Conservation (phyloP, 768 basidiomycete genomes). For the Boletus rufocinnamomeus region DNA sequence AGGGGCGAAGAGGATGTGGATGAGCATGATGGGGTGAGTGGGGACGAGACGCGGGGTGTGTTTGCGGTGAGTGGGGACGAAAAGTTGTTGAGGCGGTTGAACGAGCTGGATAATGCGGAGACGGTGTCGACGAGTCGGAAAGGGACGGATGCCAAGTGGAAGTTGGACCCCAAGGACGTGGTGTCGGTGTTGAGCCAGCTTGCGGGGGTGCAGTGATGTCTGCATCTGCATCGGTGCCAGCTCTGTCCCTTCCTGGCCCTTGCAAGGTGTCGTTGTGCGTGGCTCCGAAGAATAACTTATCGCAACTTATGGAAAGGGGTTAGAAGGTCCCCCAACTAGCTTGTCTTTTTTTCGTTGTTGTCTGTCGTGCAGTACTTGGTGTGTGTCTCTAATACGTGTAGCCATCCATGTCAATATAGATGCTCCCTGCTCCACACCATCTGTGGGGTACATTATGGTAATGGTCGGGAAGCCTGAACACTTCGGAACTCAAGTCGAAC, state of each 20-base stretch:
- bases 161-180: constrained; percentile 42
- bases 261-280: too few species aligned
- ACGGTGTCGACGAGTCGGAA: constrained; percentile 70
- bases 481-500: too few species aligned
- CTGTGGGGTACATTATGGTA: too few species aligned
- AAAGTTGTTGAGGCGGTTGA: constrained; percentile 72
- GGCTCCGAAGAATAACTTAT: neutral
- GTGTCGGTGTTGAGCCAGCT: constrained; percentile 32
- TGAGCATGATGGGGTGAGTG: constrained; percentile 30
- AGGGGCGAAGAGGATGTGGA: neutral
- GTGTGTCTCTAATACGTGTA: too few species aligned
- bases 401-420: too few species aligned
- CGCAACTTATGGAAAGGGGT: neutral
- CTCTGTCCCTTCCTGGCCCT: too few species aligned
- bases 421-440: too few species aligned
- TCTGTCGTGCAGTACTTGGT: too few species aligned
- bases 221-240: neutral
- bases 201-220: constrained; percentile 3
- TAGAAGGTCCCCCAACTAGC: neutral
- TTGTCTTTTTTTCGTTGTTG: too few species aligned
- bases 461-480: too few species aligned
- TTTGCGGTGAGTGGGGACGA: constrained; percentile 75
- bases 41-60: constrained; percentile 56
- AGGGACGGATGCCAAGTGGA: constrained; percentile 83
- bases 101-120: constrained; percentile 71